Conservation (phyloP, 768 basidiomycete genomes). For the Suillus subluteus region DNA sequence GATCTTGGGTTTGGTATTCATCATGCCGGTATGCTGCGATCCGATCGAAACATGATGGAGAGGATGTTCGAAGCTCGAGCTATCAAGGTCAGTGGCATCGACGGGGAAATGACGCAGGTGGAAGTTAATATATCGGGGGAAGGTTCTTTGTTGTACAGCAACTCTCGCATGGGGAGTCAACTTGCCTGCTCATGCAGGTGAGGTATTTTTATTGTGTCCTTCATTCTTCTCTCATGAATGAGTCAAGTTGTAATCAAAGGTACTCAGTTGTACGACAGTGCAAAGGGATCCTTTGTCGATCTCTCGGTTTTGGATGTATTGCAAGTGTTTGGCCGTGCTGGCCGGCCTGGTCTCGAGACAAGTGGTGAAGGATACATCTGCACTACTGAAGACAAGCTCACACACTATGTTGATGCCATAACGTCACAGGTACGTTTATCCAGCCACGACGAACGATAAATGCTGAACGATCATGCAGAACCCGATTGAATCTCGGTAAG, state of each 20-base stretch:
- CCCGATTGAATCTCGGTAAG: constrained; percentile 95
- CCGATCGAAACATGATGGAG: constrained; percentile 95
- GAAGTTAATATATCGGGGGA: constrained; percentile 8
- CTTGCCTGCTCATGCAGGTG: constrained; percentile 95
- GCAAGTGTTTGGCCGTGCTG: constrained; percentile 97
- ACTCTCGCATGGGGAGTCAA: constrained; percentile 99
- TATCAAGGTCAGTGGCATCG: constrained; percentile 70
- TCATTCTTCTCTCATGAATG: constrained; percentile 13
- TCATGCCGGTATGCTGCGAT: constrained; percentile 96
- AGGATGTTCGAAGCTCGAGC: constrained; percentile 87
- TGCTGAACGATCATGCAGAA: constrained; percentile 49
- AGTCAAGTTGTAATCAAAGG: constrained; percentile 90
- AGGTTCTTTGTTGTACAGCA: constrained; percentile 98
- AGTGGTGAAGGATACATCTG: constrained; percentile 98
- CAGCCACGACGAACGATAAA: not conserved
- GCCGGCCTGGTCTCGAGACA: constrained; percentile 81
- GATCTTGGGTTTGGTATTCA: constrained; percentile 95
- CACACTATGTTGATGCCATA: constrained; percentile 87
- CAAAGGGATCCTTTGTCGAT: constrained; percentile 88
- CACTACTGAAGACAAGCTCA: constrained; percentile 90
- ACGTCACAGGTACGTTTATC: constrained; percentile 70
- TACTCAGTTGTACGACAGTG: constrained; percentile 93
- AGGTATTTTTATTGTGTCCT: constrained; percentile 23
- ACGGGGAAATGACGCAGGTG: not conserved
- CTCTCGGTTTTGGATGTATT: constrained; percentile 94